Percentiles rank a stretch among this genome's conserved stretches.
These are phyloP conservation scores for Lycium barbarum DNA, from an alignment of 257 asterid genomes.

Conservation along the genomic window DNA sequence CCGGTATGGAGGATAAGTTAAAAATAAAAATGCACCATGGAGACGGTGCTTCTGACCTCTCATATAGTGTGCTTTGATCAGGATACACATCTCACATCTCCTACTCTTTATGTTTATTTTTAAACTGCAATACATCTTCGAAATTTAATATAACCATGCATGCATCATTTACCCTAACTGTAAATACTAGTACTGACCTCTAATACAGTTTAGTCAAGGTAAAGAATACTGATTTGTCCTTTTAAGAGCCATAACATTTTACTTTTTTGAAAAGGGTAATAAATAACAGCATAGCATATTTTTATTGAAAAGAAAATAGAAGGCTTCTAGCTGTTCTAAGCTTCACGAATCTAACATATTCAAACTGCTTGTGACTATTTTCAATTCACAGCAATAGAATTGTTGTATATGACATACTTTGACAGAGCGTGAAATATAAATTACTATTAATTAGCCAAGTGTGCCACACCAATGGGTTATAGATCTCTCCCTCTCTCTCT, in stretches of 20 bases:
- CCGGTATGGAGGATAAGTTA: too few species aligned
- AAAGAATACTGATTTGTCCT: too few species aligned
- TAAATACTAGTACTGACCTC: neutral
- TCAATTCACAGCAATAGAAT: neutral
- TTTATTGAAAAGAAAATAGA: too few species aligned
- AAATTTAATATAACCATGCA: neutral
- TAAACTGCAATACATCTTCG: neutral
- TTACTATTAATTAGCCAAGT: neutral
- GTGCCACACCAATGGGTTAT: neutral
- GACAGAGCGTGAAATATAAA: neutral
- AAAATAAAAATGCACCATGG: neutral
- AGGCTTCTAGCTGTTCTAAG: too few species aligned
- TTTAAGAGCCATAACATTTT: too few species aligned
- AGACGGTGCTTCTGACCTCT: conserved; percentile 1
- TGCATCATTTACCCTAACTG: neutral
- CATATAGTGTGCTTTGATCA: neutral
- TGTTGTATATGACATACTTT: neutral
- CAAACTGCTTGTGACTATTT: conserved; percentile 7
- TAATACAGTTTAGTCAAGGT: neutral
- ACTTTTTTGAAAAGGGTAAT: too few species aligned
- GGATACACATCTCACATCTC: neutral
- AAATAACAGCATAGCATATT: too few species aligned
- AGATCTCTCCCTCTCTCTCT: neutral
- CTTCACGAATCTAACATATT: neutral
- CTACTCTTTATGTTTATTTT: neutral